Percentiles rank a stretch among this genome's conserved stretches.
These are phyloP conservation scores for Lojkania enalia DNA, from an alignment of 2,329 filamentous ascomycete genomes.

Conservation along the genomic window DNA sequence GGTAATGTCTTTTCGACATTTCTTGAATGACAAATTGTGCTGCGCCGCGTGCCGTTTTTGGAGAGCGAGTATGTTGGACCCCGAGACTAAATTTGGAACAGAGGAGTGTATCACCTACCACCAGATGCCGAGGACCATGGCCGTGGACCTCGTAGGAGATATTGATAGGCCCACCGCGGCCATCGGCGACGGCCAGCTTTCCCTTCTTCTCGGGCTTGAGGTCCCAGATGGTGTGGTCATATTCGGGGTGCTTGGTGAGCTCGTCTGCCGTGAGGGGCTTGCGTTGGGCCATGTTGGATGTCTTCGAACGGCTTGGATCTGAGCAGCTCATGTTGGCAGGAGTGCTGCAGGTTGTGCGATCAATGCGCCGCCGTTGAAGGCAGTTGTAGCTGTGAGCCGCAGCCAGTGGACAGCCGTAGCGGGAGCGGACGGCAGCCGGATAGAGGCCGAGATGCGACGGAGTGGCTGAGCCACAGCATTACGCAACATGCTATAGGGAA, in stretches of 20 bases:
- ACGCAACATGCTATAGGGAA: conserved; percentile 4
- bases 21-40: conserved; percentile 27
- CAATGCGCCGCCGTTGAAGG: conserved; percentile 12
- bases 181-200: conserved; percentile 65
- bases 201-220: conserved; percentile 68
- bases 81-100: conserved; percentile 2
- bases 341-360: conserved; percentile 2
- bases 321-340: conserved; percentile 6
- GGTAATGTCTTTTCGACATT: conserved; percentile 1
- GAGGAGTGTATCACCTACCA: conserved; percentile 59
- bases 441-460: background rate
- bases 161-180: conserved; percentile 73
- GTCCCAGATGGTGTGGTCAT: conserved; percentile 67
- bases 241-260: conserved; percentile 68
- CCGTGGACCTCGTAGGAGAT: conserved; percentile 83
- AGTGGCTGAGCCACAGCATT: conserved; percentile 19
- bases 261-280: conserved; percentile 57
- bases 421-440: conserved; percentile 2
- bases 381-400: background rate
- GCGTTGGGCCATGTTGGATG: conserved; percentile 12
- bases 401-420: background rate
- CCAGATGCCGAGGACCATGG: conserved; percentile 68
- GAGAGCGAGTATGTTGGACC: conserved; percentile 8
- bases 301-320: background rate
- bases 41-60: conserved; percentile 20